These are phyloP conservation scores for Metarhizium robertsii DNA, from an alignment of 2,329 filamentous ascomycete species.

Conservation along the genomic window DNA sequence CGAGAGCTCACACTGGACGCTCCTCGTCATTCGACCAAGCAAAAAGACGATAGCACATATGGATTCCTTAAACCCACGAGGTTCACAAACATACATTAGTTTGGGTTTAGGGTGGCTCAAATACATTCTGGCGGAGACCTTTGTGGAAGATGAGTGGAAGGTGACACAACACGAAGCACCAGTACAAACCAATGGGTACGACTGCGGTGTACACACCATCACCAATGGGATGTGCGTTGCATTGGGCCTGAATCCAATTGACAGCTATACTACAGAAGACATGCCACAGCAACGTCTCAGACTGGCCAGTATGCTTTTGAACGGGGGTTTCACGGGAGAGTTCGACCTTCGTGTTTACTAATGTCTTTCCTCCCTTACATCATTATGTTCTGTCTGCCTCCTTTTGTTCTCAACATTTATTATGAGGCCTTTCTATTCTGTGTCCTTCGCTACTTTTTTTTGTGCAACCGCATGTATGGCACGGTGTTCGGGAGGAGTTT, in stretches of 20 bases:
- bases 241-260: slow-evolving; percentile 41
- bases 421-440: neutral
- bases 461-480: neutral
- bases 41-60: slow-evolving; percentile 56
- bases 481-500: neutral
- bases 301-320: slow-evolving; percentile 57
- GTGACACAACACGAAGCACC: slow-evolving; percentile 40
- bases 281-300: slow-evolving; percentile 51
- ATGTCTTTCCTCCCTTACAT: neutral
- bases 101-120: slow-evolving; percentile 45
- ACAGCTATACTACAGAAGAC: slow-evolving; percentile 39
- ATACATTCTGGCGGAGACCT: slow-evolving; percentile 45
- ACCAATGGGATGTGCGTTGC: slow-evolving; percentile 60
- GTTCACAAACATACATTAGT: slow-evolving; percentile 29
- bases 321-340: slow-evolving; percentile 55
- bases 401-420: no score
- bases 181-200: slow-evolving; percentile 55
- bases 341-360: slow-evolving; percentile 39
- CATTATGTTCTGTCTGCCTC: neutral
- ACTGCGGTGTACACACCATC: slow-evolving; percentile 71
- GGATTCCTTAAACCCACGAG: slow-evolving; percentile 49
- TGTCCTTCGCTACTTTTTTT: neutral
- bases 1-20: slow-evolving; percentile 57
- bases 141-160: slow-evolving; percentile 50
- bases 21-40: slow-evolving; percentile 56